Evolutionary conservation across 164 flowering plant species (phyloP).

Genomic region (Liquidambar formosana): DNA sequence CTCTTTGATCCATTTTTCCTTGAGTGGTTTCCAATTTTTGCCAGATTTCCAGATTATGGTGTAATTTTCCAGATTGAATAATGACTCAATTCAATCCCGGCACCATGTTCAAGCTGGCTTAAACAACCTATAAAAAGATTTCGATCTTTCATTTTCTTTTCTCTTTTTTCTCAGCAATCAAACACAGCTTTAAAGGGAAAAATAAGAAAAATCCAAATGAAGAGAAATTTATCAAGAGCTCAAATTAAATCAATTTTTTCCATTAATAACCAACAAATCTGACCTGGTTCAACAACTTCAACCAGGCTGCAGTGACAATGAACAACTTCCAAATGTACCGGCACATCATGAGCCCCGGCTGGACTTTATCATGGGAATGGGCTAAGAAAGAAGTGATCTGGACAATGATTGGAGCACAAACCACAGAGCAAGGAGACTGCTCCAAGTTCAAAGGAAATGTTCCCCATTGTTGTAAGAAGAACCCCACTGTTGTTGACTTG

Average conservation of each 20-base stretch:
- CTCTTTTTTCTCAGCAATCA: not conserved
- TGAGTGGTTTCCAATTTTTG: too few relatives aligned
- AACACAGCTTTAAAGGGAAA: not conserved
- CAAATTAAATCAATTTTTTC: not conserved
- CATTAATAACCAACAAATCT: not conserved
- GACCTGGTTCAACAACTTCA: not conserved
- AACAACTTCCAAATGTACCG: conserved; percentile 67
- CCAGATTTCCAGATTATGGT: too few relatives aligned
- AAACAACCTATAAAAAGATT: too few relatives aligned
- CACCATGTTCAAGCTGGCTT: too few relatives aligned
- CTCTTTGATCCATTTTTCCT: not conserved
- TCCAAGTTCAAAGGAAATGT: conserved; percentile 58
- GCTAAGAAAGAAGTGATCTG: conserved; percentile 69
- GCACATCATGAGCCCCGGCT: conserved; percentile 62
- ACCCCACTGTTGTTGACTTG: conserved; percentile 58
- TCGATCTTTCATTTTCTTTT: too few relatives aligned
- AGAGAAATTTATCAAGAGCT: too few relatives aligned
- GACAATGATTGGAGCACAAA: conserved; percentile 65
- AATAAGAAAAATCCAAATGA: too few relatives aligned
- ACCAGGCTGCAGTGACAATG: conserved; percentile 65
- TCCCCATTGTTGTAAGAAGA: conserved; percentile 66
- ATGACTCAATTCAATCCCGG: too few relatives aligned
- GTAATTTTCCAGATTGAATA: too few relatives aligned
- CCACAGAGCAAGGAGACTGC: conserved; percentile 73
- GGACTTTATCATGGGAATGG: conserved; percentile 67